Evolutionary conservation across 495 filamentous ascomycete species (phyloP), one percentile per base, ranked within the genome.

Genomic region (Neurospora sp.): DNA sequence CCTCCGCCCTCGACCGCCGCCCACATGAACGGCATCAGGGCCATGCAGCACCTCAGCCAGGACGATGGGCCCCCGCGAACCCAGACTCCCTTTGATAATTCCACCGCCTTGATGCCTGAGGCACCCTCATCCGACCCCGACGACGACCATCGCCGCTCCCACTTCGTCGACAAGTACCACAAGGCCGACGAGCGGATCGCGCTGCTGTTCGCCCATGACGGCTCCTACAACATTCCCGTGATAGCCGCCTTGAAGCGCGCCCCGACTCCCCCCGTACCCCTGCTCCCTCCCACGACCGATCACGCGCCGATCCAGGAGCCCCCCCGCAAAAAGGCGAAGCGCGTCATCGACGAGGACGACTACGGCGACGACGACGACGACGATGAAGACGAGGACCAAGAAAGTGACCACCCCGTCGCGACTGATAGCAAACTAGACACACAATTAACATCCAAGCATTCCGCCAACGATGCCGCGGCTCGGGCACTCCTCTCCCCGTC

Each of bases 321-420:
- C 71, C 84, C 85, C 70, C 78, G 80, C 68, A 86, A 86, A 75
- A 79, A 82, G 72, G 83, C 83, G 11, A 87, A 85, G 77, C 84
- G 87, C 76, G 82, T 86, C 78, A 87, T 88, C 76, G 90, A 93
- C 76, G 91, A 94, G 74, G 91, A 91, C 72, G 89, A 92, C 81
- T 93, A 93, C 76, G 93, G 92, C 68, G 92, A 97, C 73, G 93
- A 97, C 68, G 93, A 96, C 71, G 93, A 96, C 71, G 93, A 96
- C 59, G 91, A 46, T 0, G 42, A 93, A 4, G 89, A 89, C 20
- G 86, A 90, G 0, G 87, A 88, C 7, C 89, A 90, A 3, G 89
- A 91, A 40, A 89, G 90, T 39, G 85, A 87, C 16, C 83, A 86
- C 42, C 76, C 69, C 37, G 69, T 71, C 73, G 68, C 20, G 40